A percentile compares a stretch with the other conserved stretches of the same genome.
Conservation (phyloP, 1,284 basidiomycete species). For the Puccinia brachypodii region DNA sequence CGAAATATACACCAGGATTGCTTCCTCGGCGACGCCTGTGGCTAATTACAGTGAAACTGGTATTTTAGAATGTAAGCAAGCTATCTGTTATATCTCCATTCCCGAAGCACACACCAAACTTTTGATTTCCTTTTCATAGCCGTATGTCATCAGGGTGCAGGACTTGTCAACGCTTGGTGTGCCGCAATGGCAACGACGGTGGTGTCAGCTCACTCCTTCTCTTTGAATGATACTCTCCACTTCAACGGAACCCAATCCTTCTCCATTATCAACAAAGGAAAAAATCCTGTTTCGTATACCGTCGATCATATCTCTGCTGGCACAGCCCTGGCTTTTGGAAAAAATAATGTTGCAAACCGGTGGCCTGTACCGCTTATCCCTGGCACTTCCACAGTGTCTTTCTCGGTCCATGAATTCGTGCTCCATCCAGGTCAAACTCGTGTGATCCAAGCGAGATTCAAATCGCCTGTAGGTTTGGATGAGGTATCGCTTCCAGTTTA, state of each 20-base stretch:
- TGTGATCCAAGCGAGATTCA: constrained; percentile 26
- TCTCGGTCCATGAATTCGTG: constrained; percentile 27
- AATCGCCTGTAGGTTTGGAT: constrained; percentile 17
- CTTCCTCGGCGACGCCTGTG: constrained; percentile 31
- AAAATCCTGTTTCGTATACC: constrained; percentile 17
- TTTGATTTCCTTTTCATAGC: constrained; percentile 13
- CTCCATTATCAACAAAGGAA: constrained; percentile 29
- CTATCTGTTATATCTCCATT: neutral
- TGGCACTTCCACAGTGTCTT: constrained; percentile 9
- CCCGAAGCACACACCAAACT: neutral
- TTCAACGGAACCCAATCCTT: constrained; percentile 40
- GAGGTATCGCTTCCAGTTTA: constrained; percentile 30
- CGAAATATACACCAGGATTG: constrained; percentile 32
- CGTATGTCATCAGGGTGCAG: constrained; percentile 46
- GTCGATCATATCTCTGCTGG: constrained; percentile 40
- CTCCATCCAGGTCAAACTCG: constrained; percentile 25
- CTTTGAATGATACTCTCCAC: constrained; percentile 46
- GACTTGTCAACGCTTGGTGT: constrained; percentile 46
- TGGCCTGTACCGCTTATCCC: constrained; percentile 41
- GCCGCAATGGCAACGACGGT: constrained; percentile 43
- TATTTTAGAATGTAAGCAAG: constrained; percentile 42
- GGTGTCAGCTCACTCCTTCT: constrained; percentile 37
- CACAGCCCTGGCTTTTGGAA: constrained; percentile 31
- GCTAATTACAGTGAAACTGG: constrained; percentile 28
- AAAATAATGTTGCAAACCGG: neutral